Conservation (phyloP, 2,329 filamentous ascomycete genomes). For the Byssoonygena ceratinophila region DNA sequence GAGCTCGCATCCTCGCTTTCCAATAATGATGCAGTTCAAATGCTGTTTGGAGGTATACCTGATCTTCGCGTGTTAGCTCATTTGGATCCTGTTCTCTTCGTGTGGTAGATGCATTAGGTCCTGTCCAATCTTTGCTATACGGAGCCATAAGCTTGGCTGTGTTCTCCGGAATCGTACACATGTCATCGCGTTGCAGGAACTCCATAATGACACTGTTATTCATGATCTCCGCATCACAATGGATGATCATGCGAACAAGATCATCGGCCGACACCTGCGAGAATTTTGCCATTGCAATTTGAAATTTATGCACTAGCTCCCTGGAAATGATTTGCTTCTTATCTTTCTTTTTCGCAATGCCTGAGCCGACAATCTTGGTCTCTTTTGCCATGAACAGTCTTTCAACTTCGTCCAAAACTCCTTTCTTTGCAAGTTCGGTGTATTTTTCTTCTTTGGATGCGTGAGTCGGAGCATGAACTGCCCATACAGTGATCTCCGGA, state of each 20-base stretch:
- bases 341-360: slow-evolving; percentile 64
- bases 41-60: slow-evolving; percentile 85
- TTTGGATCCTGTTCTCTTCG: slow-evolving; percentile 72
- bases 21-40: slow-evolving; percentile 96
- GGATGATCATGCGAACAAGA: slow-evolving; percentile 84
- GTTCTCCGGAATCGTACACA: slow-evolving; percentile 88
- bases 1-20: slow-evolving; percentile 91
- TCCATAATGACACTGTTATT: slow-evolving; percentile 93
- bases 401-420: slow-evolving; percentile 94
- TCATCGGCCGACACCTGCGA: slow-evolving; percentile 75
- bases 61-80: slow-evolving; percentile 88
- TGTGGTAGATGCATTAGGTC: slow-evolving; percentile 66
- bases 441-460: slow-evolving; percentile 94
- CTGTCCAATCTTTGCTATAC: slow-evolving; percentile 94
- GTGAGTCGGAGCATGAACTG: slow-evolving; percentile 69
- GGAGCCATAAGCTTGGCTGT: slow-evolving; percentile 82
- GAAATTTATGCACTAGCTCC: slow-evolving; percentile 79
- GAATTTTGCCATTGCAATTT: slow-evolving; percentile 90
- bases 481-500: slow-evolving; percentile 87
- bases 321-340: slow-evolving; percentile 96
- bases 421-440: slow-evolving; percentile 80
- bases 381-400: slow-evolving; percentile 97
- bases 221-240: slow-evolving; percentile 80
- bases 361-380: slow-evolving; percentile 68
- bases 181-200: slow-evolving; percentile 82